Percentiles rank a stretch among this genome's conserved stretches.
phyloP scores from a whole-genome alignment of 1,284 basidiomycete species.

The Melampsora larici-populina region DNA sequence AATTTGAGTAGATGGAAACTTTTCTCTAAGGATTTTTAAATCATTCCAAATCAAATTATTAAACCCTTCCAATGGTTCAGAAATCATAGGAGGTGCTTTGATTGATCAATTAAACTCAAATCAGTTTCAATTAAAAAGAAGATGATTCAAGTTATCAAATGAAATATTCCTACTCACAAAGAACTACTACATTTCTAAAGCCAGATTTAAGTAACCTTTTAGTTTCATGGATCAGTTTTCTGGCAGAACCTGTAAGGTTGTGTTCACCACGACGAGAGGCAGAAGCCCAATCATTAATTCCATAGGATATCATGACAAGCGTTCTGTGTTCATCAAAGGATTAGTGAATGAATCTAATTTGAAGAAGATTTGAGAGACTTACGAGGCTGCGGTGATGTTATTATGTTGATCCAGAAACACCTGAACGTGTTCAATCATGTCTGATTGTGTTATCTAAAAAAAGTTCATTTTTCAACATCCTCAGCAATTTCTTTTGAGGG shows the following conservation, averaged over 20 bases:
- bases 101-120: no score
- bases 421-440: conserved; percentile 26
- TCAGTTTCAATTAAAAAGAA: no score
- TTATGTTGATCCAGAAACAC: conserved; percentile 1
- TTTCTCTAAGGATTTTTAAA: neutral
- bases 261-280: neutral
- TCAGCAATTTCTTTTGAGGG: neutral
- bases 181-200: conserved; percentile 5
- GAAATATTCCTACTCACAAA: conserved; percentile 3
- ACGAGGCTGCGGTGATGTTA: neutral
- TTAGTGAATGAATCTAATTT: neutral
- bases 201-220: conserved; percentile 10
- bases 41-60: conserved; percentile 20
- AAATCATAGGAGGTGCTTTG: conserved; percentile 6
- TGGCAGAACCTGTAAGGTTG: neutral
- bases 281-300: conserved; percentile 30
- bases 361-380: neutral
- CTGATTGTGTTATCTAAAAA: neutral
- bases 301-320: conserved; percentile 22
- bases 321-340: neutral
- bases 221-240: conserved; percentile 8
- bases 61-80: neutral
- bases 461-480: neutral
- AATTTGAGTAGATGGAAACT: conserved; percentile 1
- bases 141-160: no score